These are phyloP conservation scores for Protomyces inundatus DNA, from an alignment of 1,139 yeast species.

Conservation along the genomic window DNA sequence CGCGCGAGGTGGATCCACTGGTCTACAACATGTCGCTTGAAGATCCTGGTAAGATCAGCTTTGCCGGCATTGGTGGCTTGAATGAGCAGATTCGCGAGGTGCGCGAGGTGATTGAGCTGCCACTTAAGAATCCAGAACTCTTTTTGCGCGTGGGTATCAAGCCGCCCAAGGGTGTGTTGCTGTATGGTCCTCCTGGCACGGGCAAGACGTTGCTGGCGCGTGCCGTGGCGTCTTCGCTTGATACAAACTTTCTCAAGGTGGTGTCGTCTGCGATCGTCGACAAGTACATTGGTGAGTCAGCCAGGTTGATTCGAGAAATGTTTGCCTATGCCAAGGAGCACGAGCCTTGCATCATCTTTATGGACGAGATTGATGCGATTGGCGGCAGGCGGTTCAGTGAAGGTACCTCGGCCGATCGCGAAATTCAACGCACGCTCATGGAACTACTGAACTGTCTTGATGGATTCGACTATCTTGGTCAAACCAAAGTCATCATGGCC, in stretches of 20 bases:
- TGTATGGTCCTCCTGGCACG: constrained; percentile 99
- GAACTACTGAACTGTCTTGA: constrained; percentile 98
- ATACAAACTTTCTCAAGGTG: constrained; percentile 94
- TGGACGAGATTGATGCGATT: constrained; percentile 99
- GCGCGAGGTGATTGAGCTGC: constrained; percentile 95
- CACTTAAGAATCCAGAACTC: constrained; percentile 93
- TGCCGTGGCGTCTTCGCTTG: constrained; percentile 98
- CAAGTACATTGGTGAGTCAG: constrained; percentile 97
- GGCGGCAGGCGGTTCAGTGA: constrained; percentile 98
- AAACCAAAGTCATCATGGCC: constrained; percentile 98
- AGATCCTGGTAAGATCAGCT: constrained; percentile 93
- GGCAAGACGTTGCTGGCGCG: constrained; percentile 94
- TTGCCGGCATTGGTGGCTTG: constrained; percentile 94
- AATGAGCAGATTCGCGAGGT: constrained; percentile 93
- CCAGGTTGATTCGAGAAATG: constrained; percentile 96
- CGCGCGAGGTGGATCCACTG: constrained; percentile 96
- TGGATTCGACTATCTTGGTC: constrained; percentile 95
- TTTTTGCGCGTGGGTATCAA: constrained; percentile 94
- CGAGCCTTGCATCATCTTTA: constrained; percentile 96
- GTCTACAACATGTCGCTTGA: constrained; percentile 98
- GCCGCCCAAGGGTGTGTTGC: constrained; percentile 94
- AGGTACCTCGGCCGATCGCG: constrained; percentile 98
- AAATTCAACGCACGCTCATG: constrained; percentile 97
- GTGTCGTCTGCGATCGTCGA: constrained; percentile 99
- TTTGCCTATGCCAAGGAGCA: constrained; percentile 97